These are phyloP conservation scores for Saturnispora dispora DNA, from an alignment of 805 yeast species.

Conservation along the genomic window DNA sequence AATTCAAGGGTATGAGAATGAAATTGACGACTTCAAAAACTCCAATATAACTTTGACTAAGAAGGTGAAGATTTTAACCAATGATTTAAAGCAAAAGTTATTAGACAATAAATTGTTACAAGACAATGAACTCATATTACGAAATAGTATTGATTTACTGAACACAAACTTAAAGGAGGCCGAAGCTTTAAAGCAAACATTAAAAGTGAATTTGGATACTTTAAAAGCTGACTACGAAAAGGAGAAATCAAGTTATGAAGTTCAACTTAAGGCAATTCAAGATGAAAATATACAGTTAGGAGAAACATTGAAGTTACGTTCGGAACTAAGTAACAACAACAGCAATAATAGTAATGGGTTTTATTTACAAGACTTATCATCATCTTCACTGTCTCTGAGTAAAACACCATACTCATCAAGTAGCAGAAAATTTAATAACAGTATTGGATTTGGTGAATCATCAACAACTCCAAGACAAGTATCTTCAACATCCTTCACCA, in stretches of 20 bases:
- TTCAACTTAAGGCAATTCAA: conserved; percentile 20
- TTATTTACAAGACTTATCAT: conserved; percentile 26
- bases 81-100: conserved; percentile 30
- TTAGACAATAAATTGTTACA: conserved; percentile 20
- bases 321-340: conserved; percentile 3
- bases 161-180: conserved; percentile 13
- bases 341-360: conserved; percentile 10
- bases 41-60: conserved; percentile 24
- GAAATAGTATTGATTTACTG: conserved; percentile 16
- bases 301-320: conserved; percentile 11
- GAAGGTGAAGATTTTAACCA: conserved; percentile 24
- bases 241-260: conserved; percentile 21
- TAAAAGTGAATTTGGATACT: conserved; percentile 12
- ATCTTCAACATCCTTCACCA: conserved; percentile 10
- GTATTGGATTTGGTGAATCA: conserved; percentile 39
- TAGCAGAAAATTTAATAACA: conserved; percentile 15
- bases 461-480: conserved; percentile 35
- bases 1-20: conserved; percentile 36
- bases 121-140: conserved; percentile 20
- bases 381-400: conserved; percentile 17
- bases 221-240: conserved; percentile 23
- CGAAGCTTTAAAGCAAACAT: conserved; percentile 21
- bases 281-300: conserved; percentile 22
- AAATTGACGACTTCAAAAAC: conserved; percentile 31
- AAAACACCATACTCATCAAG: conserved; percentile 20